phyloP scores from a whole-genome alignment of 352 stramenopile genomes.

The Phytophthora macrochlamydospora region DNA sequence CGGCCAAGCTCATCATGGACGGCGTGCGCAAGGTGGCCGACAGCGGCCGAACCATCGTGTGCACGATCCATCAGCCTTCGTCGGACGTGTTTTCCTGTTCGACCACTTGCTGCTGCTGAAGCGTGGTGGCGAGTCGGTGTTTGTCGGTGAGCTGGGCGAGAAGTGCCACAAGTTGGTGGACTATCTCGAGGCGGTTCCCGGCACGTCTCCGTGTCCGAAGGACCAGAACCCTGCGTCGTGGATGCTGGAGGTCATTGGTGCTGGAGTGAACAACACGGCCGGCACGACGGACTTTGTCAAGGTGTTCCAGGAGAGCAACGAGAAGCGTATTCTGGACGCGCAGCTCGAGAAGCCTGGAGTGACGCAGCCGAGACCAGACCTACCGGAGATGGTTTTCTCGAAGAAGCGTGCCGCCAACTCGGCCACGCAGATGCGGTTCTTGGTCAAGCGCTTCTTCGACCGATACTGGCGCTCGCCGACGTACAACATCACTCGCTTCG shows the following conservation, averaged over 20 bases:
- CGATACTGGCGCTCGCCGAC: constrained; percentile 74
- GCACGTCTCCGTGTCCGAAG: constrained; percentile 28
- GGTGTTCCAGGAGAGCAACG: constrained; percentile 38
- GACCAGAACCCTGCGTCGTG: constrained; percentile 60
- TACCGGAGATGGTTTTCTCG: constrained; percentile 35
- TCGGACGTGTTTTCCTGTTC: constrained; percentile 88
- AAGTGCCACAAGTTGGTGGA: constrained; percentile 35
- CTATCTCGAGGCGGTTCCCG: constrained; percentile 50
- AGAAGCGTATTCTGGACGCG: constrained; percentile 19
- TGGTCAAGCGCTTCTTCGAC: constrained; percentile 31
- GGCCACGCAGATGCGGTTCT: constrained; percentile 30
- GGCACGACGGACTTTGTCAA: constrained; percentile 46
- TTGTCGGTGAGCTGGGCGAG: constrained; percentile 51
- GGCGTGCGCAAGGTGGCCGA: constrained; percentile 78
- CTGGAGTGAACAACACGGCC: constrained; percentile 26
- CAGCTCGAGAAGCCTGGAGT: constrained; percentile 27
- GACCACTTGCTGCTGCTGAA: constrained; percentile 81
- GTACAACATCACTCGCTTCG: constrained; percentile 83
- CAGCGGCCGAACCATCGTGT: constrained; percentile 74
- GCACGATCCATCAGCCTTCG: constrained; percentile 91
- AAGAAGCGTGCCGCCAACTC: constrained; percentile 40
- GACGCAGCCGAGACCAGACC: constrained; percentile 10
- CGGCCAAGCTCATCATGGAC: constrained; percentile 78
- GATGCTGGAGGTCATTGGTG: constrained; percentile 45
- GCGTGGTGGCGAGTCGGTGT: constrained; percentile 46